Evolutionary conservation across 73 alveolate species (phyloP), one percentile per base, ranked within the genome.

Genomic region (Diophrys appendiculata): DNA sequence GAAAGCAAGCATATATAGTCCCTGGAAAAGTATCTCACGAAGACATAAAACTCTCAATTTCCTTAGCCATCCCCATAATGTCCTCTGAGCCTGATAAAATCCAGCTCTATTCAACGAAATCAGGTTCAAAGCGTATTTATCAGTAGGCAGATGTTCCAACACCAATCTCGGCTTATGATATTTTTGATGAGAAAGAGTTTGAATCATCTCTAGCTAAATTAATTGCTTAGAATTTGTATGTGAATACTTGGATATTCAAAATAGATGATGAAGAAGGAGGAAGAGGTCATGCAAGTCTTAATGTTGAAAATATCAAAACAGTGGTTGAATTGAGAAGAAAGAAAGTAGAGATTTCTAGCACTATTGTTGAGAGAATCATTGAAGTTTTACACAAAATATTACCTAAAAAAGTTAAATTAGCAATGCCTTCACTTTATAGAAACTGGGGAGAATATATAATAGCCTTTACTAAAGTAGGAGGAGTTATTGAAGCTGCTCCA

Each of bases 401-500:
- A 1, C 91, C 92, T 18, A 75, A 83, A 80, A 88, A 88, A 69
- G 90, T 75, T 5, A 83, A 83, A 65, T 83, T 88, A 0, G 73
- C 90, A 28, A 30, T 79, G 79, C 87, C 90, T 34, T 56, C 82
- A 26, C 68, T 88, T 28, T 88, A 82, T 55, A 83, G 76, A 82
- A 77, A 60, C 65, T 88, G 95, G 95, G 88, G 71, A 0, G 92
- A 88, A 52, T 88, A 77, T 68, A 77, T 88, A 18, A 80, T 69
- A 5, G 88, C 82, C 28, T 88, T 88, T 72, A 75, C 88, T 33
- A 72, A 85, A 35, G 82, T 83, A 53, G 90, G 90, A 34, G 95
- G 95, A 28, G 83, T 88, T 14, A 88, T 88, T 30, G 95, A 88
- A 72, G 95, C 95, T 18, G 82, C 92, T 69, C 95, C 95, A 13